Percentiles rank a stretch among this genome's conserved stretches.
Conservation (phyloP, 1,284 basidiomycete genomes). For the Pascua guehoae region DNA sequence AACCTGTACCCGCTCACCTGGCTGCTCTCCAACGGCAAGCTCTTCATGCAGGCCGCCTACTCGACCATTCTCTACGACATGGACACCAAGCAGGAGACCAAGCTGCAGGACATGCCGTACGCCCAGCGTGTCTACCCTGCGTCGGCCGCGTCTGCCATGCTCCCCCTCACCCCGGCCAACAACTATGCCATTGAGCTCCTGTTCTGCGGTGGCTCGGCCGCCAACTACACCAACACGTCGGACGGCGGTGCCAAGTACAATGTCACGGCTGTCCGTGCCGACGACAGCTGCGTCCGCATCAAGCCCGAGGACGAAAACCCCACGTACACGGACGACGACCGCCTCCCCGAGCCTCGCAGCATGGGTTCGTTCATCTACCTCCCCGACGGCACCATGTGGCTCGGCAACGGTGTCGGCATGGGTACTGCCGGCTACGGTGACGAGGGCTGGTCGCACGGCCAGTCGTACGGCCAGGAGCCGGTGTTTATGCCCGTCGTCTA, state of each 20-base stretch:
- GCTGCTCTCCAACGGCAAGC: conserved; percentile 73
- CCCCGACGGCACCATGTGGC: conserved; percentile 47
- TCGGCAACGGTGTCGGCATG: conserved; percentile 69
- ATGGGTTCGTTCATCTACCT: conserved; percentile 68
- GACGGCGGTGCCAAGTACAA: conserved; percentile 46
- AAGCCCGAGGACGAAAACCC: conserved; percentile 69
- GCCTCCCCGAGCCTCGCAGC: conserved; percentile 65
- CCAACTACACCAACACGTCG: conserved; percentile 42
- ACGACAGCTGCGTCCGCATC: conserved; percentile 55
- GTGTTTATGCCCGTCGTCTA: conserved; percentile 54
- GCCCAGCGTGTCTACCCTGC: conserved; percentile 86
- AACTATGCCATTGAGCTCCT: conserved; percentile 79
- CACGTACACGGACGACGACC: conserved; percentile 62
- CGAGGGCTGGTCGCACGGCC: conserved; percentile 39
- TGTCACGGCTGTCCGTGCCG: conserved; percentile 45
- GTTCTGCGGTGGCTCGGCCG: conserved; percentile 78
- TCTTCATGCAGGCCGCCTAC: conserved; percentile 62
- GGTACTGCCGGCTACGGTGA: conserved; percentile 57
- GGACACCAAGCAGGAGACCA: conserved; percentile 28
- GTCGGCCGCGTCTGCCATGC: conserved; percentile 81
- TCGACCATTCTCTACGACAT: conserved; percentile 46
- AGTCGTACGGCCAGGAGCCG: conserved; percentile 45
- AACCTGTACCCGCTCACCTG: conserved; percentile 84
- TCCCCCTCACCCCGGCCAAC: conserved; percentile 84
- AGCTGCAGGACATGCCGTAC: conserved; percentile 50